Conservation (phyloP, 768 basidiomycete species). For the Phaffia tasmanica region DNA sequence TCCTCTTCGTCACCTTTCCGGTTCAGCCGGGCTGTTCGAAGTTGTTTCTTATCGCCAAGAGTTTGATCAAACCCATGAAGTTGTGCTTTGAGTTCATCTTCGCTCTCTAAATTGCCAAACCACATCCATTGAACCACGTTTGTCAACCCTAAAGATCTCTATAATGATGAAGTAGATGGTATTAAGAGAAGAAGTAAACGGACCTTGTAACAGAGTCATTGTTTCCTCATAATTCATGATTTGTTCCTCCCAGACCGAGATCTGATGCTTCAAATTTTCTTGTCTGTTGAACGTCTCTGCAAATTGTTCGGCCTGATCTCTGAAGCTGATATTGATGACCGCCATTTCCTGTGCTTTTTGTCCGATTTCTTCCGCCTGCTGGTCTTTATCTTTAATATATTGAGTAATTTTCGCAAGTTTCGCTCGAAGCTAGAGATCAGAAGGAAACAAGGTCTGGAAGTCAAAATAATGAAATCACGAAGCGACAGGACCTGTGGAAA, state of each 20-base stretch:
- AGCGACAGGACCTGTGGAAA: too few relatives aligned
- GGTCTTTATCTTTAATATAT: conserved; percentile 57
- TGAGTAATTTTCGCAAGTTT: conserved; percentile 54
- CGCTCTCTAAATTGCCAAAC: conserved; percentile 3
- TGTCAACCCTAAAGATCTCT: not conserved
- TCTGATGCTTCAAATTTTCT: conserved; percentile 53
- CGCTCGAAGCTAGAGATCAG: conserved; percentile 43
- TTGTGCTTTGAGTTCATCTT: conserved; percentile 12
- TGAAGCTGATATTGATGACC: conserved; percentile 46
- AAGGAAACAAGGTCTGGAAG: not conserved
- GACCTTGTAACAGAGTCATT: conserved; percentile 13
- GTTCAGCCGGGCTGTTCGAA: conserved; percentile 3
- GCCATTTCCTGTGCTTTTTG: conserved; percentile 54
- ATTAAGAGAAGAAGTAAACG: not conserved
- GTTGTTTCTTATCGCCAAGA: conserved; percentile 19
- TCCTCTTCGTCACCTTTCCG: conserved; percentile 18
- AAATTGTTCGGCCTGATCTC: conserved; percentile 72
- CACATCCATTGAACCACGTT: not conserved
- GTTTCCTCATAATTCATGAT: conserved; percentile 26
- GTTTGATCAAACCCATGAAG: conserved; percentile 14
- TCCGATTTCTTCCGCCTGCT: conserved; percentile 61
- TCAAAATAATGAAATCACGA: too few relatives aligned
- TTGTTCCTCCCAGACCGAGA: conserved; percentile 23
- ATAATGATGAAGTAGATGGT: not conserved
- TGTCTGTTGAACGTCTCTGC: conserved; percentile 68